A percentile compares a stretch with the other conserved stretches of the same genome.
Conservation (phyloP, 495 filamentous ascomycete species). For the Mycothermus thermophilus region DNA sequence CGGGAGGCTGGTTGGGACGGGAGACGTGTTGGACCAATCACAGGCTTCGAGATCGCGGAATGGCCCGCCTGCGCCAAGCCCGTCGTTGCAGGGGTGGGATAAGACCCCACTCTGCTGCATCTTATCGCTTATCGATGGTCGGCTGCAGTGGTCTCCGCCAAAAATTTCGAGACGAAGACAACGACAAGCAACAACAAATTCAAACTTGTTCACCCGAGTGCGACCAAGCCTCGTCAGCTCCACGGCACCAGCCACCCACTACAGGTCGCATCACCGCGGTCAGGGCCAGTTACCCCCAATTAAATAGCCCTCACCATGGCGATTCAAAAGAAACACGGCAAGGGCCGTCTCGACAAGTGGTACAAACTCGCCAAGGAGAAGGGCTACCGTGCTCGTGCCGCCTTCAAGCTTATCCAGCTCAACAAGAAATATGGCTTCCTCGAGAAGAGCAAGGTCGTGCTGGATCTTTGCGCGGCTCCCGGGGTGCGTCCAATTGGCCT, state of each 20-base stretch:
- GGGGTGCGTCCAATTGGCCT: constrained; percentile 47
- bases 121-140: too few relatives aligned
- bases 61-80: constrained; percentile 1
- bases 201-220: too few relatives aligned
- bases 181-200: too few relatives aligned
- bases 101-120: constrained; percentile 6
- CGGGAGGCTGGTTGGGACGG: not conserved
- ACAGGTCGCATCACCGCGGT: too few relatives aligned
- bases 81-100: not conserved
- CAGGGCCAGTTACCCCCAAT: too few relatives aligned
- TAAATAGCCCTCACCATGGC: too few relatives aligned
- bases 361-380: constrained; percentile 84
- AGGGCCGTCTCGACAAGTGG: constrained; percentile 98
- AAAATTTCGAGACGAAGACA: too few relatives aligned
- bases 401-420: constrained; percentile 96
- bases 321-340: constrained; percentile 98
- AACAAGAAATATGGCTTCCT: constrained; percentile 99
- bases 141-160: too few relatives aligned
- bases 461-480: constrained; percentile 95
- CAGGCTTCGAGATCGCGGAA: constrained; percentile 7
- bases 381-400: constrained; percentile 88
- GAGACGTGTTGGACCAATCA: constrained; percentile 18
- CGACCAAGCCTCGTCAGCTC: too few relatives aligned
- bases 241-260: too few relatives aligned
- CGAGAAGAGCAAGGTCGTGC: constrained; percentile 84